A percentile compares a stretch with the other conserved stretches of the same genome.
phyloP scores from a whole-genome alignment of 2,329 filamentous ascomycete genomes.

The Paecilomyces sp. region DNA sequence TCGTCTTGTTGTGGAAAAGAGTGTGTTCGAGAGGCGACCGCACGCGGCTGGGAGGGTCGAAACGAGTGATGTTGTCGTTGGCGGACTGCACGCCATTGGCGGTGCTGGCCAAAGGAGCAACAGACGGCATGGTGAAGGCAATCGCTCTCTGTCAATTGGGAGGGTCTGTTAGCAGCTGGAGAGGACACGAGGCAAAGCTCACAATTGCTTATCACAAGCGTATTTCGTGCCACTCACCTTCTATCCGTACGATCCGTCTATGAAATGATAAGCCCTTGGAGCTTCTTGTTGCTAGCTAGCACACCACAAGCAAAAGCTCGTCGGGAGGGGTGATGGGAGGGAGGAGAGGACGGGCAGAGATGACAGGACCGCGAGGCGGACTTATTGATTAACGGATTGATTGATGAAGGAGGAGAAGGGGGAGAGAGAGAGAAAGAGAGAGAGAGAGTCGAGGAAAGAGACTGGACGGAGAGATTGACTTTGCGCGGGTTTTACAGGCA shows the following conservation, averaged over 20 bases:
- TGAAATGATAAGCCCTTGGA: background rate
- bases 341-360: constrained; percentile 7
- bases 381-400: constrained; percentile 1
- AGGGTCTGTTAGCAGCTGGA: background rate
- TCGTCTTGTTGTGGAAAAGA: constrained; percentile 98
- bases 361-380: constrained; percentile 9
- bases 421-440: constrained; percentile 15
- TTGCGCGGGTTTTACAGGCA: background rate
- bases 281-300: background rate
- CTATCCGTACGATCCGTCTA: background rate
- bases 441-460: background rate
- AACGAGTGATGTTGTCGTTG: constrained; percentile 98
- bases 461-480: background rate
- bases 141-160: constrained; percentile 3
- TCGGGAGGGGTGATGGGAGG: background rate
- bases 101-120: constrained; percentile 42
- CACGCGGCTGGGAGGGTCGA: constrained; percentile 84
- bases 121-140: constrained; percentile 48
- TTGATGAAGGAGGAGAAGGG: constrained; percentile 14
- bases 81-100: constrained; percentile 58
- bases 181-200: background rate
- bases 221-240: background rate
- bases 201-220: no score
- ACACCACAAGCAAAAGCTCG: background rate
- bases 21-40: constrained; percentile 83